A percentile compares a stretch with the other conserved stretches of the same genome.
Conservation (phyloP, 2,329 filamentous ascomycete species). For the Sclerotinia minor region DNA sequence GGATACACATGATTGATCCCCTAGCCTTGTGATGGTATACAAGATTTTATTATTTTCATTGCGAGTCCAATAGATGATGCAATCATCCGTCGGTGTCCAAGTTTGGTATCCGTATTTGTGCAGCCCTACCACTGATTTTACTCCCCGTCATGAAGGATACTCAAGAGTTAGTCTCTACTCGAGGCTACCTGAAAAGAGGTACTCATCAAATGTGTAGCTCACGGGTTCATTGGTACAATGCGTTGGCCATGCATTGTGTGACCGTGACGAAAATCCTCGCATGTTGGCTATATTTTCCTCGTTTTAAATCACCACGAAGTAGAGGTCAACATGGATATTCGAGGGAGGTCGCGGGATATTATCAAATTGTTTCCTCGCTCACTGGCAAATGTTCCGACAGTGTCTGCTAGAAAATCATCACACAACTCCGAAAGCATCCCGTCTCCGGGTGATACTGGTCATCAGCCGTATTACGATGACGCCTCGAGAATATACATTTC, state of each 20-base stretch:
- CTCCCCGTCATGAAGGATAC: background rate
- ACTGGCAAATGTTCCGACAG: background rate
- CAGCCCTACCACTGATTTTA: constrained; percentile 11
- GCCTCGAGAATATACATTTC: background rate
- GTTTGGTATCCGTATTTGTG: constrained; percentile 3
- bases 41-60: constrained; percentile 1
- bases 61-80: constrained; percentile 11
- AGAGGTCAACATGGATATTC: background rate
- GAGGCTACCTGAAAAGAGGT: constrained; percentile 4
- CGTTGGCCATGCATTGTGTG: constrained; percentile 21
- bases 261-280: background rate
- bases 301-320: background rate
- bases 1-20: background rate
- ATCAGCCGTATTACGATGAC: constrained; percentile 1
- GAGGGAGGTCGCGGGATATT: too few species aligned
- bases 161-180: background rate
- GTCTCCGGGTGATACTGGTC: background rate
- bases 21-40: background rate
- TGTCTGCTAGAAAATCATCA: background rate
- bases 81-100: constrained; percentile 15
- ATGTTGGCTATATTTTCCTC: background rate
- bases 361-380: background rate
- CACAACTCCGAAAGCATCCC: background rate
- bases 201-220: constrained; percentile 3
- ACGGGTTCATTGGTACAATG: constrained; percentile 18